Percentiles rank a stretch among this genome's conserved stretches.
These are phyloP conservation scores for Pulveroboletus sp. DNA, from an alignment of 768 basidiomycete genomes.

Conservation along the genomic window DNA sequence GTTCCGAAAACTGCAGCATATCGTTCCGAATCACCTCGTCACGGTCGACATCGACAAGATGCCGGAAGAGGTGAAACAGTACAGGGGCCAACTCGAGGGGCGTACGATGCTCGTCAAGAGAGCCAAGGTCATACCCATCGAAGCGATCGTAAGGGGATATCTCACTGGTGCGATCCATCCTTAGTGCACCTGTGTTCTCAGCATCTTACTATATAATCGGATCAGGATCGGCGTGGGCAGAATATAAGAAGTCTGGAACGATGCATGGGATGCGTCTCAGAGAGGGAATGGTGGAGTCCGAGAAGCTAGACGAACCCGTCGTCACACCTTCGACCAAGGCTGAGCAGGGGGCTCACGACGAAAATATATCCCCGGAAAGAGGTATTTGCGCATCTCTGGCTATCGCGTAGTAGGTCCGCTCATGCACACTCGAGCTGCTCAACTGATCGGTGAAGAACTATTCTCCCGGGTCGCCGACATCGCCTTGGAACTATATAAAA, in stretches of 20 bases:
- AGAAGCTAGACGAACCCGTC: slow-evolving; percentile 74
- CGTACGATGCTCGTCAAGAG: slow-evolving; percentile 89
- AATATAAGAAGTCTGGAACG: slow-evolving; percentile 85
- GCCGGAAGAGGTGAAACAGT: slow-evolving; percentile 73
- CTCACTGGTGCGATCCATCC: slow-evolving; percentile 66
- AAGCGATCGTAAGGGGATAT: slow-evolving; percentile 96
- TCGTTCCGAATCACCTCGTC: slow-evolving; percentile 89
- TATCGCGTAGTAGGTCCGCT: too few species aligned
- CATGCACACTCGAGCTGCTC: slow-evolving; percentile 43
- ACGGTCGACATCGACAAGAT: slow-evolving; percentile 74
- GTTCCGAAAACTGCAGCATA: slow-evolving; percentile 76
- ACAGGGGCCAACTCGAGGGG: slow-evolving; percentile 74
- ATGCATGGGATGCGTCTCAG: slow-evolving; percentile 83
- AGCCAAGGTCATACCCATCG: slow-evolving; percentile 84
- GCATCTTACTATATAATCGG: slow-evolving; percentile 6
- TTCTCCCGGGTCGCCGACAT: slow-evolving; percentile 56
- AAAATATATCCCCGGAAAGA: slow-evolving; percentile 86
- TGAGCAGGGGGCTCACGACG: slow-evolving; percentile 89
- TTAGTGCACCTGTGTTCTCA: not conserved
- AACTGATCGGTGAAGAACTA: slow-evolving; percentile 62
- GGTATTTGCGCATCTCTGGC: slow-evolving; percentile 37
- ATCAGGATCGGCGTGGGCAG: slow-evolving; percentile 90
- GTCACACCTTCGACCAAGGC: slow-evolving; percentile 99
- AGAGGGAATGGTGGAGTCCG: slow-evolving; percentile 74
- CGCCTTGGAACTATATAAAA: slow-evolving; percentile 63